These are phyloP conservation scores for Chimonanthus salicifolius DNA, from an alignment of 164 flowering plant species.

Conservation along the genomic window DNA sequence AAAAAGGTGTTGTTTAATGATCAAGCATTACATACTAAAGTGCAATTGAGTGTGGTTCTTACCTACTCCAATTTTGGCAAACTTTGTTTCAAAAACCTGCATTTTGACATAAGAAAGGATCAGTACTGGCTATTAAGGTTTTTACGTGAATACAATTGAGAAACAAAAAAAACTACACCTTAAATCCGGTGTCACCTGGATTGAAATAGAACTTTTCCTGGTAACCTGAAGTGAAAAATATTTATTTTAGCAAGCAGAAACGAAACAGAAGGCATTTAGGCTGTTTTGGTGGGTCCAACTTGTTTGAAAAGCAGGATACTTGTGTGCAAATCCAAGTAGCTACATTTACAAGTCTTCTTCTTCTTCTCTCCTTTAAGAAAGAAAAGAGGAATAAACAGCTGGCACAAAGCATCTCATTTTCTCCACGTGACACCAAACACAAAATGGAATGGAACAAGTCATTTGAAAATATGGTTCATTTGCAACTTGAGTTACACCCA, in stretches of 20 bases:
- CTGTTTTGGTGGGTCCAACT: neutral
- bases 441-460: neutral
- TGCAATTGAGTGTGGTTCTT: slow-evolving; percentile 16
- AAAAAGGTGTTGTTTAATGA: neutral
- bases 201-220: slow-evolving; percentile 97
- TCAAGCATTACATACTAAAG: neutral
- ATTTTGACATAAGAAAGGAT: slow-evolving; percentile 11
- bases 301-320: neutral
- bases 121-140: neutral
- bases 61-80: slow-evolving; percentile 96
- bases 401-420: neutral
- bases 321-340: neutral
- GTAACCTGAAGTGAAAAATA: slow-evolving; percentile 54
- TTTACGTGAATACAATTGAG: neutral
- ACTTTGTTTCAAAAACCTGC: slow-evolving; percentile 91
- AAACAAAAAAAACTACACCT: slow-evolving; percentile 37
- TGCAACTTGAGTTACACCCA: neutral
- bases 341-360: neutral
- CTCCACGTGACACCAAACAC: neutral
- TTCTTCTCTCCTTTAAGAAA: neutral
- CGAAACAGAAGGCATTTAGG: neutral
- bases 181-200: slow-evolving; percentile 97
- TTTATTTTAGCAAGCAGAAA: slow-evolving; percentile 3
- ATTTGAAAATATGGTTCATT: neutral
- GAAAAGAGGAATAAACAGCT: neutral